Evolutionary conservation across 176 grass and related monocot species (phyloP), one percentile per base, ranked within the genome.

Genomic region (Microstegium vimineum): DNA sequence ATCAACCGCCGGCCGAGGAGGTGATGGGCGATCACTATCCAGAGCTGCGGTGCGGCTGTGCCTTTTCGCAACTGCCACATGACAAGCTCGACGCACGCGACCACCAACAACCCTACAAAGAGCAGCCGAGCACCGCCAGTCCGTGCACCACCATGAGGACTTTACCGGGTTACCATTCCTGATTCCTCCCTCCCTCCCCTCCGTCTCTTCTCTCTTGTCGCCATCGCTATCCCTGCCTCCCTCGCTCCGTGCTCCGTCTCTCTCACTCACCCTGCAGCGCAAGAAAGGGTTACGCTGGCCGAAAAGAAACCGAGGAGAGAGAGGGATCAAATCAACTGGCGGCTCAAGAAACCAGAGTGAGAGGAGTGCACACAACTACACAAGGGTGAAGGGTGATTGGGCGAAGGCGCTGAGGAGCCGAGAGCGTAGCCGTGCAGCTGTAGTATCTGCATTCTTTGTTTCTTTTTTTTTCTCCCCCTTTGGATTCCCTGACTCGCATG

Each of bases 401-500:
- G 68, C 8, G 7, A 13, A 34, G 22, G 17, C 17, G 10, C 11
- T 13, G 5, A 36, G 5, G 66, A 69, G 66, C 38, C 23, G 87
- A 84, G 38, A 63, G 25, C 5, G 60, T 42, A 76, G 69, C 47
- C 1, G 5, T 56, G 78, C 79, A 28, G 5, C 79, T 70, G 51
- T 77, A 31, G 51, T 77, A 31, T 64, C 40, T 43, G 31, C 17
- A 14, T 16, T 77, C 42, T 10, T 79, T 74, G 75, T 74, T n/a
- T 14, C 2, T 18, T 51, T 41, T 45, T 13, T 1, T 45, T 47
- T 17, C 5, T 0, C 1, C 49, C 51, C 22, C 87, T 86, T 86
- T 34, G 83, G 79, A 90, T 90, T 77, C 88, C 83, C 82, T 81
- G 76, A 65, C 56, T 90, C 62, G 45, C 72, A 90, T 90, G 83